Conservation (phyloP, 2,329 filamentous ascomycete species). For the Capronia coronata region DNA sequence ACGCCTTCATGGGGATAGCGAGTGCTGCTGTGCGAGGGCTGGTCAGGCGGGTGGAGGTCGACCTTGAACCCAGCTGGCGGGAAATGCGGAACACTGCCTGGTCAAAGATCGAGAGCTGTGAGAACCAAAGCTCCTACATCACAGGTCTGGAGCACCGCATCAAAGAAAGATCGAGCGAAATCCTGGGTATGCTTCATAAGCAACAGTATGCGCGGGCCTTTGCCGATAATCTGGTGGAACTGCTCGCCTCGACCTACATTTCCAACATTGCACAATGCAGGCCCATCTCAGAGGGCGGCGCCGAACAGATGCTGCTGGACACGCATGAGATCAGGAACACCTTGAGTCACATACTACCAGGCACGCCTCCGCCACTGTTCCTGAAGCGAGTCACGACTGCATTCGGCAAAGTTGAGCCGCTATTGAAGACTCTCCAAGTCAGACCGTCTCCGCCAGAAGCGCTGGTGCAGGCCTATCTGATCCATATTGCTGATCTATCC, state of each 20-base stretch:
- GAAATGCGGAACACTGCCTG: slow-evolving; percentile 97
- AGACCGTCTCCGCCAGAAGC: slow-evolving; percentile 85
- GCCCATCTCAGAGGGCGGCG: slow-evolving; percentile 87
- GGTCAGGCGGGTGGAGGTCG: slow-evolving; percentile 74
- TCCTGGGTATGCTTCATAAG: slow-evolving; percentile 73
- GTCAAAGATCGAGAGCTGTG: slow-evolving; percentile 87
- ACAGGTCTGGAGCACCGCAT: slow-evolving; percentile 69
- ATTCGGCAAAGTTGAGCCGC: slow-evolving; percentile 80
- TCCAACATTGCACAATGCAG: slow-evolving; percentile 79
- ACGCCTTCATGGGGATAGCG: slow-evolving; percentile 91
- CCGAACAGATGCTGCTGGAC: slow-evolving; percentile 96
- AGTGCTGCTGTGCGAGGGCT: slow-evolving; percentile 77
- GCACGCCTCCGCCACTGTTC: slow-evolving; percentile 58
- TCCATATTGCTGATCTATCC: slow-evolving; percentile 89
- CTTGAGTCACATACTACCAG: slow-evolving; percentile 63
- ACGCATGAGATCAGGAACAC: slow-evolving; percentile 83
- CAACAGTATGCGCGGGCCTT: slow-evolving; percentile 91
- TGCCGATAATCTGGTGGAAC: slow-evolving; percentile 90
- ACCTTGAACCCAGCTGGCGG: slow-evolving; percentile 81
- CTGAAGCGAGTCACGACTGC: slow-evolving; percentile 77
- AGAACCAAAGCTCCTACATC: slow-evolving; percentile 90
- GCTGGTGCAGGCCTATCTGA: slow-evolving; percentile 92
- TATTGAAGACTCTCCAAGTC: slow-evolving; percentile 95
- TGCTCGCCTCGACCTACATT: slow-evolving; percentile 72
- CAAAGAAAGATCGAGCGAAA: slow-evolving; percentile 64